These are phyloP conservation scores for Trichosporon coremiiforme DNA, from an alignment of 1,284 basidiomycete genomes.

Conservation along the genomic window DNA sequence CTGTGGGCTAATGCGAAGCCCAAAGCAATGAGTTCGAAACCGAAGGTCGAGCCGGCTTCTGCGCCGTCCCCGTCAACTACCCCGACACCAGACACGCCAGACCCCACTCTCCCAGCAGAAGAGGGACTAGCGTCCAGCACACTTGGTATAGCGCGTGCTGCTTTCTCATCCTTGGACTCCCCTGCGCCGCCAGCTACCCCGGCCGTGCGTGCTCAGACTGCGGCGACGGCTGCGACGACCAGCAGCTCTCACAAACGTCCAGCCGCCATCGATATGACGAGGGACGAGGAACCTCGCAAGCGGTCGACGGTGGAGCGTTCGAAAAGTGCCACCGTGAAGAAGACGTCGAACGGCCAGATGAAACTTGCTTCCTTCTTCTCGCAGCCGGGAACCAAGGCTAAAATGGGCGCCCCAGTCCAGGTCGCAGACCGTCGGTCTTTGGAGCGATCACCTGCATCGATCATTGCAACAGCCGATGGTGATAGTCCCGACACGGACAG, in stretches of 20 bases:
- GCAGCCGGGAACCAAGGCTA: neutral
- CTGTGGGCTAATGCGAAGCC: constrained; percentile 69
- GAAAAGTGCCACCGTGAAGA: neutral
- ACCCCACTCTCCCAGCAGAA: neutral
- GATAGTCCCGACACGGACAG: constrained; percentile 34
- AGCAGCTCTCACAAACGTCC: neutral
- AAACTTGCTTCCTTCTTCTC: constrained; percentile 13
- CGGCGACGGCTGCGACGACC: neutral
- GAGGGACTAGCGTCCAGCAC: neutral
- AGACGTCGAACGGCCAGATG: constrained; percentile 3
- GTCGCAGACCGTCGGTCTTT: neutral
- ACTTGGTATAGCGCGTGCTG: neutral
- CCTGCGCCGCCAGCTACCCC: neutral
- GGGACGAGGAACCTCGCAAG: neutral
- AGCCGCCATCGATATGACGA: neutral
- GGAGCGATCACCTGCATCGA: neutral
- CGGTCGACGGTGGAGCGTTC: neutral
- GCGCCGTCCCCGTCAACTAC: neutral
- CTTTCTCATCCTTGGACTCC: neutral
- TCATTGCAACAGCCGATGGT: neutral
- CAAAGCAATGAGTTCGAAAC: neutral
- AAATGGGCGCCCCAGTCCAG: neutral
- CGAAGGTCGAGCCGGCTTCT: neutral
- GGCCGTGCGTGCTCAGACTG: neutral
- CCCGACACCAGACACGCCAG: neutral